phyloP scores from a whole-genome alignment of 768 basidiomycete species.

The Boletus sp. region DNA sequence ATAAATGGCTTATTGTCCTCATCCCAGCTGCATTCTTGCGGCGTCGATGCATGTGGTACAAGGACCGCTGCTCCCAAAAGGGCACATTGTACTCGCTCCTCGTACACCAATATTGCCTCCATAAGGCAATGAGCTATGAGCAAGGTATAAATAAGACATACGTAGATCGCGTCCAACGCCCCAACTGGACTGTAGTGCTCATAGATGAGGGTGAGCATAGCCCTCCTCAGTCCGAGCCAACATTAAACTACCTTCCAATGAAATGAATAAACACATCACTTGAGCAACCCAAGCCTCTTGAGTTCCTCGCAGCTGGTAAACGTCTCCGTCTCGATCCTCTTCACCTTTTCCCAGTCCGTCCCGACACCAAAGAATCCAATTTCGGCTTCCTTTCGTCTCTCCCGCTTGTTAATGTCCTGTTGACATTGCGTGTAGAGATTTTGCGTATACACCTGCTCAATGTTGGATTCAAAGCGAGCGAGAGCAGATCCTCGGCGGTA shows the following conservation, averaged over 20 bases:
- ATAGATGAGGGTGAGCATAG: constrained; percentile 5
- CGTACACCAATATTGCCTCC: not conserved
- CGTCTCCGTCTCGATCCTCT: constrained; percentile 63
- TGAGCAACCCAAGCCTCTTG: constrained; percentile 55
- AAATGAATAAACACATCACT: constrained; percentile 26
- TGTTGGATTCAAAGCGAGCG: constrained; percentile 64
- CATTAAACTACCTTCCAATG: constrained; percentile 5
- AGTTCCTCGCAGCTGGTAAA: constrained; percentile 78
- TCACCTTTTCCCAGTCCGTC: constrained; percentile 89
- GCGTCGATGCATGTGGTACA: not conserved
- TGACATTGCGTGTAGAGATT: constrained; percentile 72
- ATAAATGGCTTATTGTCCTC: constrained; percentile 6
- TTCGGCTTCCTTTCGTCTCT: constrained; percentile 70
- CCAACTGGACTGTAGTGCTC: not conserved
- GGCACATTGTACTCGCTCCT: not conserved
- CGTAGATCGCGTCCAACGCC: not conserved
- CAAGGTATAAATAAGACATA: constrained; percentile 31
- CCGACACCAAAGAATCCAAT: constrained; percentile 89
- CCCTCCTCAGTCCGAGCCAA: constrained; percentile 3
- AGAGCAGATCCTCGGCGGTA: constrained; percentile 34
- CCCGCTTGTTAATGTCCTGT: constrained; percentile 59
- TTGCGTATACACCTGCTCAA: constrained; percentile 75
- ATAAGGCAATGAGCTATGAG: not conserved
- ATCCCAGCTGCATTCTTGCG: constrained; percentile 14
- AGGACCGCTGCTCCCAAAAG: not conserved